Evolutionary conservation across 768 basidiomycete species (phyloP).

Genomic region (Hygrocybe punicea): DNA sequence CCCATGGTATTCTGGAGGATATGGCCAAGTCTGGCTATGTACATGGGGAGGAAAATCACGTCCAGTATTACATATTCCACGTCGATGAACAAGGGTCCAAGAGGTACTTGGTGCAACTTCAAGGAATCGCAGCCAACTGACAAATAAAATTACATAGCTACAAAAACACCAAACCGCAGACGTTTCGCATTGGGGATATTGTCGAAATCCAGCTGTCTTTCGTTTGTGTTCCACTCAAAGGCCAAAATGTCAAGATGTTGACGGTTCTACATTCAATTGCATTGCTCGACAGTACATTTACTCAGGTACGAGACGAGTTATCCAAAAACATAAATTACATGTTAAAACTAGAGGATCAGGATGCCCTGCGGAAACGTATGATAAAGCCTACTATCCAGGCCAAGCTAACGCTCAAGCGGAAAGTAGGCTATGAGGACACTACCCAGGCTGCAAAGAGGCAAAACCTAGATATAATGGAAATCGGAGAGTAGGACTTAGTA

Average conservation of each 20-base stretch:
- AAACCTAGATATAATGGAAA: neutral
- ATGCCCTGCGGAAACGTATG: neutral
- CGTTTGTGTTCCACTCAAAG: conserved; percentile 12
- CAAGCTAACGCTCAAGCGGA: neutral
- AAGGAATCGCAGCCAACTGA: neutral
- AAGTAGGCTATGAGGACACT: neutral
- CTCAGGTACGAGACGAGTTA: conserved; percentile 6
- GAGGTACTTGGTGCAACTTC: neutral
- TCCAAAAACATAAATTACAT: neutral
- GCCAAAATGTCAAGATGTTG: conserved; percentile 11
- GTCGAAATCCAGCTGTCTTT: conserved; percentile 14
- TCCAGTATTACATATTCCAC: neutral
- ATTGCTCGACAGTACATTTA: conserved; percentile 9
- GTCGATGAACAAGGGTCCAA: neutral
- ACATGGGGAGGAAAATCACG: neutral
- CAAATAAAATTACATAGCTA: neutral
- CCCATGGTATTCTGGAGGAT: neutral
- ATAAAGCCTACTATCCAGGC: neutral
- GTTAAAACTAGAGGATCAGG: neutral
- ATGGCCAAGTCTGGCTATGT: neutral
- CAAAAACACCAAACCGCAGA: neutral
- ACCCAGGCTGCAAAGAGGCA: neutral
- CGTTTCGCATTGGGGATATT: conserved; percentile 13
- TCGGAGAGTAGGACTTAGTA: neutral
- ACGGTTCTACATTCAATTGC: conserved; percentile 12